A percentile compares a stretch with the other conserved stretches of the same genome.
Evolutionary conservation across 177 flowering plant species (phyloP).

Genomic region (Vitis hybrid): DNA sequence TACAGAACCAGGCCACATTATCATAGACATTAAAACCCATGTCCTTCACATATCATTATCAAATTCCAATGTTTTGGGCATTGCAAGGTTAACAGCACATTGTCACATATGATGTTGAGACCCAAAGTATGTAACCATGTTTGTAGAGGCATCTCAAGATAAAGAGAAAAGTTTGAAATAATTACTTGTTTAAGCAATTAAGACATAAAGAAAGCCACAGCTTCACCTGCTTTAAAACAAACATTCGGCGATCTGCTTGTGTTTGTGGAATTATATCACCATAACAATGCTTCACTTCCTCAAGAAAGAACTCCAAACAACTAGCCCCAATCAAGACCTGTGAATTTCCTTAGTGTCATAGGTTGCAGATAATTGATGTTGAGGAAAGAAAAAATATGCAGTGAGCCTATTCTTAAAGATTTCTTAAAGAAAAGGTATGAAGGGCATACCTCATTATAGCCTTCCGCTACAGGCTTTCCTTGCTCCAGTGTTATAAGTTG

Average conservation of each 20-base stretch:
- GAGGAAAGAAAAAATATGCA: neutral
- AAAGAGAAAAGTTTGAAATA: neutral
- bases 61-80: no score
- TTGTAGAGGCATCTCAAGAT: no score
- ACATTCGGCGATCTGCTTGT: constrained; percentile 75
- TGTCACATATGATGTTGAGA: no score
- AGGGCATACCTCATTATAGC: constrained; percentile 84
- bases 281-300: constrained; percentile 94
- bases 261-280: constrained; percentile 97
- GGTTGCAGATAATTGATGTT: neutral
- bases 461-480: constrained; percentile 96
- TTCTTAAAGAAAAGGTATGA: constrained; percentile 4
- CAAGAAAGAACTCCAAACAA: constrained; percentile 88
- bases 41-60: no score
- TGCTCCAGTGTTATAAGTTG: constrained; percentile 94
- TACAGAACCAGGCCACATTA: no score
- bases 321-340: constrained; percentile 85
- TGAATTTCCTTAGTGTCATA: neutral
- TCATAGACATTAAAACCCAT: no score
- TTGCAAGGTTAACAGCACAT: no score
- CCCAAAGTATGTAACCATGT: no score
- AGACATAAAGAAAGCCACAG: neutral
- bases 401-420: neutral
- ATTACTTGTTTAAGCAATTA: neutral
- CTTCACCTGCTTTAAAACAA: constrained; percentile 86